phyloP scores from a whole-genome alignment of 352 stramenopile genomes.

The Plasmopara viticola region DNA sequence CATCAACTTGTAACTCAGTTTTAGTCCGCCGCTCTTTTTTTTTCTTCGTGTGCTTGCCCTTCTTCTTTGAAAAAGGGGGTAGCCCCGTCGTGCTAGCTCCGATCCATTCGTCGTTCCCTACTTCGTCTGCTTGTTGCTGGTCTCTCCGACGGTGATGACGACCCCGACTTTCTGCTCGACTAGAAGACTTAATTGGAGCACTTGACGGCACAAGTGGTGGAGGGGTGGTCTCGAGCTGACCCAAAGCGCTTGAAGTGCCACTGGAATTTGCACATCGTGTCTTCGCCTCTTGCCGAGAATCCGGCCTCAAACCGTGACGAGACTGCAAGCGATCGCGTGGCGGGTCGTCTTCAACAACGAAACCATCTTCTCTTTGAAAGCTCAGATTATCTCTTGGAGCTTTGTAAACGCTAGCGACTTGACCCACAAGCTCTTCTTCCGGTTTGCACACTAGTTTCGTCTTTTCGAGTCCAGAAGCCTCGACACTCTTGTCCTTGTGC shows the following conservation, averaged over 20 bases:
- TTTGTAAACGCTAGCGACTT: conserved; percentile 21
- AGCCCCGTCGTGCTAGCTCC: conserved; percentile 1
- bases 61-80: conserved; percentile 22
- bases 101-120: conserved; percentile 11
- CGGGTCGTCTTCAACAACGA: conserved; percentile 56
- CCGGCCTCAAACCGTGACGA: conserved; percentile 60
- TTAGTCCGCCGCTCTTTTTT: conserved; percentile 48
- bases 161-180: conserved; percentile 21
- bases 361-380: conserved; percentile 26
- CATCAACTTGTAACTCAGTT: conserved; percentile 3
- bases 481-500: conserved; percentile 25
- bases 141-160: conserved; percentile 24
- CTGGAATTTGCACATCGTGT: conserved; percentile 6
- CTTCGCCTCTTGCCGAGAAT: conserved; percentile 22
- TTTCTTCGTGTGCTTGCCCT: conserved; percentile 48
- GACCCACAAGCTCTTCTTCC: conserved; percentile 17
- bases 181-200: conserved; percentile 17
- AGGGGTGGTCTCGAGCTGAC: conserved; percentile 38
- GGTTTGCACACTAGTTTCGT: conserved; percentile 8
- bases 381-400: conserved; percentile 17
- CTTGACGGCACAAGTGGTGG: not conserved
- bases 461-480: not conserved
- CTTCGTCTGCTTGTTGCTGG: conserved; percentile 22
- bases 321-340: conserved; percentile 70
- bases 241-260: conserved; percentile 20